Evolutionary conservation across 1,284 basidiomycete genomes (phyloP), one percentile per base, ranked within the genome.

Genomic region (Tetrapyrgos nigripes): DNA sequence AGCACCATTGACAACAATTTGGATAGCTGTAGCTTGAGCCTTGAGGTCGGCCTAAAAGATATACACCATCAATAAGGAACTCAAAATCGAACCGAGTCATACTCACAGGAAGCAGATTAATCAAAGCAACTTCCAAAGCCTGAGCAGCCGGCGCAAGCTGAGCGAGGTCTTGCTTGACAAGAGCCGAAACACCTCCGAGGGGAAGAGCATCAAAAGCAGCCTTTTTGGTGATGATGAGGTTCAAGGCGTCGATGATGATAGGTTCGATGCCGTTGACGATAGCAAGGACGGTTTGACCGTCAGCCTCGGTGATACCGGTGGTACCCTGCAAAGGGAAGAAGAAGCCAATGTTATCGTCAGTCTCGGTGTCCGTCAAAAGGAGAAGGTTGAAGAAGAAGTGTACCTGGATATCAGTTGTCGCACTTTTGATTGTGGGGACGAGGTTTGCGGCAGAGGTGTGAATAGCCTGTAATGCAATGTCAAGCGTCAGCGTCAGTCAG

Each of bases 211-310:
- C 50, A 48, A 77, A 72, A 1, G 66, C 69, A 6, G 69, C 52
- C 58, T 74, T 72, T 65, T 76, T 74, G 37, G 60, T 55, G 14
- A 71, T 69, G 53, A 78, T 68, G 14, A 37, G 53, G 1, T 49
- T 62, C 21, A 76, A 62, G 1, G 73, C 67, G 40, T 65, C 53
- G 3, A 67, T 24, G 50, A 76, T 74, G 48, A 47, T 55, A 9
- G 73, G 71, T 57, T 66, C 64, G 28, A 75, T 60, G 11, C 54
- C 66, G 45, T 69, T 40, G 8, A 75, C 66, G 13, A 60, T 46
- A 21, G 14, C 53, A 9, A 76, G 60, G 51, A 78, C 70, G 2
- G 64, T 60, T 19, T 60, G 49, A 2, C 67, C 73, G 55, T 78
- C 47, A 6, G 51, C 37, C 9, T 61, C 59, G 43, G 45, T 49